Base-by-base conservation (phyloP, 495 filamentous ascomycete genomes). In the Patellaria atrata region DNA sequence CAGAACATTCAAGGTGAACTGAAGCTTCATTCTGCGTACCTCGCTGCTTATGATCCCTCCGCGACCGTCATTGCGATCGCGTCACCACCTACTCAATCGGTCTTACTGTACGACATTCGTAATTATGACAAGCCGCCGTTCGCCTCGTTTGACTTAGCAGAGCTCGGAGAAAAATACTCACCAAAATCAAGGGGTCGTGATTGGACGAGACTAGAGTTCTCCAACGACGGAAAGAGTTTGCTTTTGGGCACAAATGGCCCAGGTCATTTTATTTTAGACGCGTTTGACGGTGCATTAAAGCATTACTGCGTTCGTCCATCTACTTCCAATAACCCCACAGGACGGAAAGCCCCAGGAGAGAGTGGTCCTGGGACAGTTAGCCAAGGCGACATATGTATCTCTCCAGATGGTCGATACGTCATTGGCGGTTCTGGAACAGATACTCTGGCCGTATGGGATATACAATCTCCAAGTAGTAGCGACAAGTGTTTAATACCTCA, bases 121-220 rank as follows among this genome's bases (percentile, higher is more conserved):
- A 92, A 92, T 45, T 94, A 80, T 59, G 81, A 93, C 48, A 91
- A 87, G 48, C 65, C 73, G 2, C 91, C 91, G 0, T 91, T 99
- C 46, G 65, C 75, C 8, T 81, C 71, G 21, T 91, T 96, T 48
- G 85, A 94, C 45, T 60, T 91, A 15, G 52, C 73, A 0, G 64
- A 68, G 1, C 54, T 60, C 35, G 70, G 73, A 58, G 57, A 73
- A 58, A 45, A n/a, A n/a, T n/a, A n/a, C n/a, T n/a, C n/a, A n/a
- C n/a, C n/a, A n/a, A n/a, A n/a, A n/a, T n/a, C n/a, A n/a, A n/a
- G n/a, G n/a, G n/a, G n/a, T 38, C 62, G 56, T 11, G 63, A 64
- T 12, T 96, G 87, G 85, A 89, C 77, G 2, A 78, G 75, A 30
- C 62, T 97, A 15, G 82, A 92, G 41, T 96, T 97, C 52, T 80